Conservation (phyloP, 1,139 yeast species). For the Pichia inconspicua region DNA sequence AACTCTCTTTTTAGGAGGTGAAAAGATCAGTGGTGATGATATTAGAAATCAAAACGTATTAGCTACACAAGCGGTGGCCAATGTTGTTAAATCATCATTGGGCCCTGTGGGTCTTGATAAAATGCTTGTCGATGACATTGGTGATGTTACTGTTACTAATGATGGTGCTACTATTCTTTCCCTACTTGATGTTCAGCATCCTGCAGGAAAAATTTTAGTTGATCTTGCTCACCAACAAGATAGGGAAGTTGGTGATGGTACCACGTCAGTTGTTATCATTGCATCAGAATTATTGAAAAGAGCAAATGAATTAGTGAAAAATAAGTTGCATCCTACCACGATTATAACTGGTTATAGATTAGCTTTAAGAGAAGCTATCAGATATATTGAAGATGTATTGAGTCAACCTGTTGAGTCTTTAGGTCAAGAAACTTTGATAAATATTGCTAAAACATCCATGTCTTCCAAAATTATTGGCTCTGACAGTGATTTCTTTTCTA, state of each 20-base stretch:
- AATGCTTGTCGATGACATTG: slow-evolving; percentile 98
- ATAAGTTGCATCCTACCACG: slow-evolving; percentile 95
- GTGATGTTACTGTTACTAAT: slow-evolving; percentile 97
- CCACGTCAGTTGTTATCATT: slow-evolving; percentile 91
- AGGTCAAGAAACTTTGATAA: slow-evolving; percentile 74
- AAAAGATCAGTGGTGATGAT: slow-evolving; percentile 92
- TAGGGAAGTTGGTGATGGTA: slow-evolving; percentile 98
- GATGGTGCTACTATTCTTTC: slow-evolving; percentile 97
- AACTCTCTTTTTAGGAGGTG: slow-evolving; percentile 90
- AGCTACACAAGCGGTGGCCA: slow-evolving; percentile 95
- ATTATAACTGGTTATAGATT: slow-evolving; percentile 93
- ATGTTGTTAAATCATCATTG: slow-evolving; percentile 90
- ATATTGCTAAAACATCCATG: slow-evolving; percentile 96
- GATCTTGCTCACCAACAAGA: slow-evolving; percentile 99
- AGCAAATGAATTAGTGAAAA: slow-evolving; percentile 89
- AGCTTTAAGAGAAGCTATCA: slow-evolving; percentile 86
- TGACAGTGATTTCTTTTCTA: slow-evolving; percentile 83
- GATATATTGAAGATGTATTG: slow-evolving; percentile 79
- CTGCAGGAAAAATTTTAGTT: slow-evolving; percentile 94
- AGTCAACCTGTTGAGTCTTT: slow-evolving; percentile 73
- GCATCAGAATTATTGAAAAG: slow-evolving; percentile 88
- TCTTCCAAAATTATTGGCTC: slow-evolving; percentile 95
- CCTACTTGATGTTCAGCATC: slow-evolving; percentile 92
- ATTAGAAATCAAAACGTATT: slow-evolving; percentile 92
- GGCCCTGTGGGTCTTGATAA: slow-evolving; percentile 99